Conservation (phyloP, 352 stramenopile genomes). For the Ophiocytium majus region DNA sequence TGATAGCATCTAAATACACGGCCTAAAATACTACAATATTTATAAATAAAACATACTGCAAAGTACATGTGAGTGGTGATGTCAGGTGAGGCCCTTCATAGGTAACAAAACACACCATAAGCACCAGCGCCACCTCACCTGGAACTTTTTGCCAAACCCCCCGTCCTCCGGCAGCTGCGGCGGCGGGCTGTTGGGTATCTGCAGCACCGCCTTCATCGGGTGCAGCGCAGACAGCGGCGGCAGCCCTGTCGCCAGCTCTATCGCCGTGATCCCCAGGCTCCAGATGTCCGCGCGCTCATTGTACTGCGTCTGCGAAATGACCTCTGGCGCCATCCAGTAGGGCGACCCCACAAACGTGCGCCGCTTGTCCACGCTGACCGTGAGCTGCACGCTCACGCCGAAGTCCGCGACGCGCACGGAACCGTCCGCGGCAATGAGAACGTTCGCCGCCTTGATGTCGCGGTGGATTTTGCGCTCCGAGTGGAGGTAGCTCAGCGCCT, state of each 20-base stretch:
- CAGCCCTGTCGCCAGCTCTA: conserved; percentile 78
- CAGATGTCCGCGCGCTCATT: conserved; percentile 64
- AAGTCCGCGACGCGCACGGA: conserved; percentile 74
- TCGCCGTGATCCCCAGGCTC: conserved; percentile 73
- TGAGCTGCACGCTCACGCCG: conserved; percentile 80
- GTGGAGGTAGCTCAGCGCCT: conserved; percentile 76
- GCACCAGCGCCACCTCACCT: neutral
- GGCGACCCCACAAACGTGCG: conserved; percentile 80
- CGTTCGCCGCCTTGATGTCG: conserved; percentile 79
- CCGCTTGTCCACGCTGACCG: conserved; percentile 80
- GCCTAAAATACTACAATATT: too few species aligned
- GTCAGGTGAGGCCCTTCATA: too few species aligned
- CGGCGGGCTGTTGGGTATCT: conserved; percentile 49
- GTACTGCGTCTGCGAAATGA: conserved; percentile 73
- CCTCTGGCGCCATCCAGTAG: conserved; percentile 85
- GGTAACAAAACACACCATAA: too few species aligned
- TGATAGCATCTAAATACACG: too few species aligned
- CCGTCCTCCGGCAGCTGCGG: conserved; percentile 47
- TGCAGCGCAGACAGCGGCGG: conserved; percentile 77
- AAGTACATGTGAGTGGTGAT: too few species aligned
- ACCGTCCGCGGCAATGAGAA: conserved; percentile 70
- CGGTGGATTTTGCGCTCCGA: conserved; percentile 72
- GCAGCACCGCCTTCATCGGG: conserved; percentile 67
- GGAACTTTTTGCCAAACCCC: conserved; percentile 42
- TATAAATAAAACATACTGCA: too few species aligned